Conservation (phyloP, 2,329 filamentous ascomycete species). For the Truncatella angustata region DNA sequence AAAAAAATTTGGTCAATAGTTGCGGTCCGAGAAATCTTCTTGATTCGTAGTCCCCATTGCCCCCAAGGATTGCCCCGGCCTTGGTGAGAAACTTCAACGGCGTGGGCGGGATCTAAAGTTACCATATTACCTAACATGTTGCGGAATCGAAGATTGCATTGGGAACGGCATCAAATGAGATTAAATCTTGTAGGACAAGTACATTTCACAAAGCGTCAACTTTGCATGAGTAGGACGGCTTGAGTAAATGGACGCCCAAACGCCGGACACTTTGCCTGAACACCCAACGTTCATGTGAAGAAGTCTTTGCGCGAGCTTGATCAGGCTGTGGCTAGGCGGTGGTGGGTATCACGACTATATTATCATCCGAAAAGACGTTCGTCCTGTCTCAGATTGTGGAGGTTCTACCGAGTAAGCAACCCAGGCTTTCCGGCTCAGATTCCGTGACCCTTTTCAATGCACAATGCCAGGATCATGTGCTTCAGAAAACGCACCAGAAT, state of each 20-base stretch:
- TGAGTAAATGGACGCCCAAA: too few species aligned
- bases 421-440: too few species aligned
- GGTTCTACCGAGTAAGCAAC: too few species aligned
- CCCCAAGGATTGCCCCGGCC: neutral
- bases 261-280: too few species aligned
- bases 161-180: too few species aligned
- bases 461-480: neutral
- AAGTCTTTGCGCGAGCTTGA: neutral
- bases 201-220: too few species aligned
- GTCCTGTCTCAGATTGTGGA: neutral
- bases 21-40: neutral
- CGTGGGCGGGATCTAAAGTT: neutral
- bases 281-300: neutral
- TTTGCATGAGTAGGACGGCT: too few species aligned
- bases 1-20: too few species aligned
- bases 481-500: too few species aligned
- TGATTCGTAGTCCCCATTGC: neutral
- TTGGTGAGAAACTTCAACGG: neutral
- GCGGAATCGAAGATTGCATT: too few species aligned
- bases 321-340: neutral
- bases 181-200: too few species aligned
- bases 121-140: neutral
- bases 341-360: neutral
- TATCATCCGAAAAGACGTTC: neutral
- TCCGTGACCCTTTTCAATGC: neutral